Evolutionary conservation across 495 filamentous ascomycete genomes (phyloP), one percentile per base, ranked within the genome.

Genomic region (Annulohypoxylon bovei): DNA sequence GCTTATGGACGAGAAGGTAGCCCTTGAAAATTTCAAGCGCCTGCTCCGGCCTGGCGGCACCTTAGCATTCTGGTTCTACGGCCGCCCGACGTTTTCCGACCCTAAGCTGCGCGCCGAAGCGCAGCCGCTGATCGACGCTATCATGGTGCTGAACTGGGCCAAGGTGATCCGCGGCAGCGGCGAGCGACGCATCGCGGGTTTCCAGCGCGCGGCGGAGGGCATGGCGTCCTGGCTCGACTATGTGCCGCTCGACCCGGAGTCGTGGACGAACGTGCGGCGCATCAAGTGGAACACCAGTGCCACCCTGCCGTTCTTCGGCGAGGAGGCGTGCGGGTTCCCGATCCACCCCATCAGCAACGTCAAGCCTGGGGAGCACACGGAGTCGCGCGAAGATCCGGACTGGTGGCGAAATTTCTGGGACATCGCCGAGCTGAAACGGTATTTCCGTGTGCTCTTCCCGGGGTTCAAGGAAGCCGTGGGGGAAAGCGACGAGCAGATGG

Each of bases 41-140:
- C 14, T 78, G 9, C 69, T 79, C 16, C 52, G 65, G 6, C 70
- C 75, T 6, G 69, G 67, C 22, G 77, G 76, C 1, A 78, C 75
- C 4, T 28, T 79, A 7, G 77, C 77, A 0, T 58, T 77, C 22
- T 77, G 76, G 76, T 77, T 78, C 39, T 78, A 78, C 39, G 77
- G 77, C 0, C 73, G 65, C 0, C 72, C 77, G 6, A 65, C 67
- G 20, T 79, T 79, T 53, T 53, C 69, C 2, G 72, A 69, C 0
- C 12, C n/a, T 1, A 35, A 50, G 40, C 20, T 66, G 27, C 44
- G 73, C 54, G 39, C 63, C 35, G 3, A 20, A 56, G 28, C 25
- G 50, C 39, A 65, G 23, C 35, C 35, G 11, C 5, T 65, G 7
- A 35, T 62, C 20, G 72, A 75, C 25, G 32, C 30, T 2, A 75